Base-by-base conservation (phyloP, 1,139 yeast species). In the Pichia kudriavzevii region DNA sequence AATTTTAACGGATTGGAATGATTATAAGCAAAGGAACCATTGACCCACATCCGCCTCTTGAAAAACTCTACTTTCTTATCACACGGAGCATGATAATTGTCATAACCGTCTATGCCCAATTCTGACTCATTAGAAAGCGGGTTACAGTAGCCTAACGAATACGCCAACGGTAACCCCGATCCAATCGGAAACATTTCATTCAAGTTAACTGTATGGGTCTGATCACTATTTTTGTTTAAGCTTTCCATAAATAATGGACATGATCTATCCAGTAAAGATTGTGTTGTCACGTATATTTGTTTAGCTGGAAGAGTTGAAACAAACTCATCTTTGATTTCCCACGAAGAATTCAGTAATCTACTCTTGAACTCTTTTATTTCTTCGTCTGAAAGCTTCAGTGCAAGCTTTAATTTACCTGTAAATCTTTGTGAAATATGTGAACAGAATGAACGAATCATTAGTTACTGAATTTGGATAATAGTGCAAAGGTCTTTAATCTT, bases 61-160 rank as follows among this genome's bases (percentile, higher is more conserved):
- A 64, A 84, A 6, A 59, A 49, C 16, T 52, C 54, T 2, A 38
- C 28, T 0, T 34, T 43, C 1, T 44, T 30, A 2, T 40, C 16
- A 1, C 35, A 48, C 0, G 95, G 95, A 1, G 91, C 77, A 54
- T 83, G 94, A 48, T 79, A 75, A 38, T 77, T 67, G 47, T 83
- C 94, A 56, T 84, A 88, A 0, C 96, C 96, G 55, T 88, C 97
- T 2, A 50, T 31, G 1, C 81, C 78, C 18, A 84, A 52, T 3
- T 55, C 56, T 1, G 45, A 35, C 45, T 75, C 85, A 18, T 41
- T 40, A 28, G 70, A 75, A 24, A 66, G 59, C 5, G 79, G 75
- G 43, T 72, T 73, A 55, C 75, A 76, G 54, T 69, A 84, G 3
- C 80, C 56, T 39, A 85, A 66, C 44, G 82, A 87, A 43, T 72